phyloP scores from a whole-genome alignment of 2,329 filamentous ascomycete genomes.

The Colletotrichum lini region DNA sequence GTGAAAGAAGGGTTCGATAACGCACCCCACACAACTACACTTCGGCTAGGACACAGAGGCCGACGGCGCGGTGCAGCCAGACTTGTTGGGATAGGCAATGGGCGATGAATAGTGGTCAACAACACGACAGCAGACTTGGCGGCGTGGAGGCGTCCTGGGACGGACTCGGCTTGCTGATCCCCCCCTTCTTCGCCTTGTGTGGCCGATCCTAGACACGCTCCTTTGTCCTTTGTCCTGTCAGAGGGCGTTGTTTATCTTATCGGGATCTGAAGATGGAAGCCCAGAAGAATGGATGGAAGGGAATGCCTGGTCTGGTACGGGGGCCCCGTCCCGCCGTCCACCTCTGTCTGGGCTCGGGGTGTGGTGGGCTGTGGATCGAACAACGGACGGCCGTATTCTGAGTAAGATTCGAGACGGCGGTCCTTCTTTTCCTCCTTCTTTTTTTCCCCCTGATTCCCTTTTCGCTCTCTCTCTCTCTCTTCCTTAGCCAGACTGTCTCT shows the following conservation, averaged over 20 bases:
- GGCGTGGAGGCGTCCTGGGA: slow-evolving; percentile 1
- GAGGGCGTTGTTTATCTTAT: slow-evolving; percentile 35
- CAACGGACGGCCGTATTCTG: slow-evolving; percentile 3
- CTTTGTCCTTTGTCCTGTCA: slow-evolving; percentile 24
- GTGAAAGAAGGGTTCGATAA: slow-evolving; percentile 29
- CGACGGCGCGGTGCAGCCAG: slow-evolving; percentile 6
- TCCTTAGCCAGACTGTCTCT: not conserved
- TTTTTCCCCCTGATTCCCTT: not conserved
- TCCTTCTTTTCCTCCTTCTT: not conserved
- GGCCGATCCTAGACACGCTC: not conserved
- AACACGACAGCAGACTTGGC: slow-evolving; percentile 6
- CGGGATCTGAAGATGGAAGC: slow-evolving; percentile 19
- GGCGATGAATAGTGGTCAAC: not conserved
- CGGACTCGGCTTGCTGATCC: not conserved
- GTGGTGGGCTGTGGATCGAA: slow-evolving; percentile 31
- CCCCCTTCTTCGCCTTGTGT: slow-evolving; percentile 11
- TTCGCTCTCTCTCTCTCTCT: slow-evolving; percentile 1
- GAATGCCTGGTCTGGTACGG: slow-evolving; percentile 11
- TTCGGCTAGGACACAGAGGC: not conserved
- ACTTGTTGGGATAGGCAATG: not conserved
- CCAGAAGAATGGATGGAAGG: slow-evolving; percentile 17
- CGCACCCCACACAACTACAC: slow-evolving; percentile 28
- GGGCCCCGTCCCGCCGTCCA: slow-evolving; percentile 10
- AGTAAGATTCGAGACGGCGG: slow-evolving; percentile 7
- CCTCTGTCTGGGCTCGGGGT: slow-evolving; percentile 5